A percentile compares a stretch with the other conserved stretches of the same genome.
Evolutionary conservation across 805 yeast genomes (phyloP).

Genomic region (Nakazawaea pomicola): DNA sequence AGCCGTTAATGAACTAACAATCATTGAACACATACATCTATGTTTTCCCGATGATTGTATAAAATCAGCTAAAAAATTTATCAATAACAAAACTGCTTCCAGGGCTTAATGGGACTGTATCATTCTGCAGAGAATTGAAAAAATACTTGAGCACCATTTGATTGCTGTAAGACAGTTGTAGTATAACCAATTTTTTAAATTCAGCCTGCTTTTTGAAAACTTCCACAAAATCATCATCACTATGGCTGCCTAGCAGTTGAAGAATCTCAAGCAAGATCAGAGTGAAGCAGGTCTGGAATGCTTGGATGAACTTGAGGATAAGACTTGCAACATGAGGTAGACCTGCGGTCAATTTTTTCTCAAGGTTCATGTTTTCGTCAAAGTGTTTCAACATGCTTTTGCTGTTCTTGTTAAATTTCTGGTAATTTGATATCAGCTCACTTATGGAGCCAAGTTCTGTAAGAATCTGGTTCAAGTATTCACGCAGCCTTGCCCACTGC

Average conservation of each 20-base stretch:
- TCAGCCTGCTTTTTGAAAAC: neutral
- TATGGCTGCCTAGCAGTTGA: neutral
- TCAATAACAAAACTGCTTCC: slow-evolving; percentile 4
- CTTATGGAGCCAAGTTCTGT: too few relatives aligned
- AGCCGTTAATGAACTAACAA: too few relatives aligned
- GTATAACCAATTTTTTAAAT: neutral
- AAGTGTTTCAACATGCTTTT: too few relatives aligned
- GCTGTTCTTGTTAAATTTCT: too few relatives aligned
- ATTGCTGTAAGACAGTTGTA: neutral
- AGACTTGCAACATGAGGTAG: too few relatives aligned
- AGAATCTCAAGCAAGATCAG: neutral
- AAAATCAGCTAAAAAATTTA: neutral
- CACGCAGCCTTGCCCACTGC: neutral
- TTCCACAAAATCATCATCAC: neutral
- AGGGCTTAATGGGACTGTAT: slow-evolving; percentile 2
- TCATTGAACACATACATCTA: too few relatives aligned
- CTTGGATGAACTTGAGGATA: too few relatives aligned
- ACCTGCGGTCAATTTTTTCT: too few relatives aligned
- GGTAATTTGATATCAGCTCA: too few relatives aligned
- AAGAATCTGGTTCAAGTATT: neutral
- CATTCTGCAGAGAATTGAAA: neutral
- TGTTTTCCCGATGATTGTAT: too few relatives aligned
- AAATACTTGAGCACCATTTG: slow-evolving; percentile 7
- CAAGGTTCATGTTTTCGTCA: too few relatives aligned
- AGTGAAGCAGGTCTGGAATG: too few relatives aligned